Conservation (phyloP, 140 eudicot species). For the Erigeron philadelphicus region DNA sequence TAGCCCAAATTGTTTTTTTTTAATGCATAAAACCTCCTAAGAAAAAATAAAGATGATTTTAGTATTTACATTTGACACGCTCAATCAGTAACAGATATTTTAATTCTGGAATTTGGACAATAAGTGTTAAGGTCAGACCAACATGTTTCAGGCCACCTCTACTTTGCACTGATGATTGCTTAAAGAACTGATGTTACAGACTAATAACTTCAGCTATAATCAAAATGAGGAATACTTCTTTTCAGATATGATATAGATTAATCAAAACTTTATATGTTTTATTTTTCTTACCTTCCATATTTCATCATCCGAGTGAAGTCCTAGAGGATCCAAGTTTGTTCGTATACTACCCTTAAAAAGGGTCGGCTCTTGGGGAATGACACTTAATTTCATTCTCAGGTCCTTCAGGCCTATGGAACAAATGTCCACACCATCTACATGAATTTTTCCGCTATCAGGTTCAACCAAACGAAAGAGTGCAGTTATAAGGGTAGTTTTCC, state of each 20-base stretch:
- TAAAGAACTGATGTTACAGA: neutral
- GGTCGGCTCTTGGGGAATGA: constrained; percentile 81
- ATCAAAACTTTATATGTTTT: neutral
- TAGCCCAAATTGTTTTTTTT: neutral
- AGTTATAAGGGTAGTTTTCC: constrained; percentile 68
- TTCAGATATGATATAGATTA: neutral
- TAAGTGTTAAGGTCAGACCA: neutral
- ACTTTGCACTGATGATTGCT: neutral
- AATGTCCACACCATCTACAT: constrained; percentile 52
- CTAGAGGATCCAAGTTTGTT: constrained; percentile 67
- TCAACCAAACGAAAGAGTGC: constrained; percentile 70
- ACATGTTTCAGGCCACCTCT: neutral
- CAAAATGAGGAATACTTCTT: neutral
- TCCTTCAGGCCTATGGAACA: constrained; percentile 64
- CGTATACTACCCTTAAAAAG: constrained; percentile 63
- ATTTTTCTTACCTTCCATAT: constrained; percentile 52
- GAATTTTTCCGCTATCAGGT: constrained; percentile 49
- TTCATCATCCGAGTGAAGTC: constrained; percentile 52
- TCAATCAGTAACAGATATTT: too few species aligned
- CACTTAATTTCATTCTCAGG: constrained; percentile 59
- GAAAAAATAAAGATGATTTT: neutral
- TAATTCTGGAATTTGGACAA: neutral
- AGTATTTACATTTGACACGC: neutral
- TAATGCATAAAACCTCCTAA: too few species aligned
- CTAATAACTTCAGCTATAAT: neutral